Evolutionary conservation across 225 moss, liverwort and hornwort species (phyloP).

Genomic region (Sphagnum contortum): DNA sequence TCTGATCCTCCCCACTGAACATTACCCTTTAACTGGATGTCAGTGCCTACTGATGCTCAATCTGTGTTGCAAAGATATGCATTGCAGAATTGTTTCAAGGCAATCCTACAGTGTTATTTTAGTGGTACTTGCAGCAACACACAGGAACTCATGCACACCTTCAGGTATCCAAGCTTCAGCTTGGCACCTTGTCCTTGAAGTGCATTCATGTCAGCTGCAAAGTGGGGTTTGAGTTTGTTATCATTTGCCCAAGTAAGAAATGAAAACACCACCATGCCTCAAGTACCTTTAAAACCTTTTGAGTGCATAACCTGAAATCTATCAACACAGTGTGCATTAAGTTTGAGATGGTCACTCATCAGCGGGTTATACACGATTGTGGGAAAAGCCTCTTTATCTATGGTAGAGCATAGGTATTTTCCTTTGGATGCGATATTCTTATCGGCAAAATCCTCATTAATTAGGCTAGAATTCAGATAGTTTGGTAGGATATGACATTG

Average conservation of each 20-base stretch:
- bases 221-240: conserved; percentile 65
- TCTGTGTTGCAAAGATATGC: conserved; percentile 63
- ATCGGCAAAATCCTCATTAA: too few species aligned
- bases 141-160: conserved; percentile 97
- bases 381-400: not conserved
- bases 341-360: not conserved
- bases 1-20: conserved; percentile 89
- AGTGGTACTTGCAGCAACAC: conserved; percentile 79
- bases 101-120: conserved; percentile 32
- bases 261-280: too few species aligned
- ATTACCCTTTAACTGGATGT: conserved; percentile 70
- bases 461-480: too few species aligned
- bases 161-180: conserved; percentile 38
- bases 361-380: too few species aligned
- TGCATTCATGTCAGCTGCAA: conserved; percentile 69
- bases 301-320: too few species aligned
- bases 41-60: conserved; percentile 44
- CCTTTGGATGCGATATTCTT: too few species aligned
- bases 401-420: too few species aligned
- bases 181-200: conserved; percentile 1
- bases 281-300: too few species aligned
- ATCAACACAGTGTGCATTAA: too few species aligned
- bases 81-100: conserved; percentile 64
- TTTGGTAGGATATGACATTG: too few species aligned
- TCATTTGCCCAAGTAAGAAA: conserved; percentile 25